A percentile compares a stretch with the other conserved stretches of the same genome.
Conservation (phyloP, 805 yeast species). For the Maudiozyma turicensis region DNA sequence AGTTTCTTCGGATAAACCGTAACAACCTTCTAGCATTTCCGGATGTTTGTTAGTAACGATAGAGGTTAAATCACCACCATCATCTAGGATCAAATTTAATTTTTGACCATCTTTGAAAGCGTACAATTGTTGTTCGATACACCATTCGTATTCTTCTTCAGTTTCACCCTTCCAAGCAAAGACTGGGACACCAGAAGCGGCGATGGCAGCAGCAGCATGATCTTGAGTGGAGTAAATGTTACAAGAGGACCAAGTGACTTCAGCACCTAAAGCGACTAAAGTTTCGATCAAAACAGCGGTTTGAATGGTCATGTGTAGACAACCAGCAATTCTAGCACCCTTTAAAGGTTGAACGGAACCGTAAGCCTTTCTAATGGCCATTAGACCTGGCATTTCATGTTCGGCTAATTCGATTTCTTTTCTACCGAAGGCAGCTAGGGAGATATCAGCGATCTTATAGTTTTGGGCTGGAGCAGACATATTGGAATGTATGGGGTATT, state of each 20-base stretch:
- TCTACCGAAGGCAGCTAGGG: constrained; percentile 99
- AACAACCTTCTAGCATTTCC: constrained; percentile 91
- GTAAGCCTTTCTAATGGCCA: constrained; percentile 92
- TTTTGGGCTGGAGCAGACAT: constrained; percentile 58
- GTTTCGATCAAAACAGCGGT: constrained; percentile 98
- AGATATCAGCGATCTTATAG: constrained; percentile 95
- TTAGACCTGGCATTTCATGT: constrained; percentile 98
- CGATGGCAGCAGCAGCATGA: constrained; percentile 99
- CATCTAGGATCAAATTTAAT: constrained; percentile 95
- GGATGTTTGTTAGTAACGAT: constrained; percentile 97
- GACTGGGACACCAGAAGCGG: constrained; percentile 98
- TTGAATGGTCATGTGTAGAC: constrained; percentile 99
- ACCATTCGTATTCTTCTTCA: constrained; percentile 98
- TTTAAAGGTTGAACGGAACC: constrained; percentile 88
- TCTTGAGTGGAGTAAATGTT: constrained; percentile 99
- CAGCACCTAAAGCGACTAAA: constrained; percentile 94
- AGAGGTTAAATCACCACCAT: constrained; percentile 98
- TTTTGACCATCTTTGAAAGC: constrained; percentile 94
- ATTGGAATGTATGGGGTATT: not conserved
- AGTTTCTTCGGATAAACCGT: constrained; percentile 96
- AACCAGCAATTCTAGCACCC: constrained; percentile 98
- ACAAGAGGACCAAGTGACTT: constrained; percentile 98
- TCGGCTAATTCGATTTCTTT: constrained; percentile 98
- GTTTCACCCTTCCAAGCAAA: constrained; percentile 99
- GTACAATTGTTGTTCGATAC: constrained; percentile 97